Percentiles rank a stretch among this genome's conserved stretches.
These are phyloP conservation scores for Crinitomyces ghanaensis DNA, from an alignment of 805 yeast species.

Conservation along the genomic window DNA sequence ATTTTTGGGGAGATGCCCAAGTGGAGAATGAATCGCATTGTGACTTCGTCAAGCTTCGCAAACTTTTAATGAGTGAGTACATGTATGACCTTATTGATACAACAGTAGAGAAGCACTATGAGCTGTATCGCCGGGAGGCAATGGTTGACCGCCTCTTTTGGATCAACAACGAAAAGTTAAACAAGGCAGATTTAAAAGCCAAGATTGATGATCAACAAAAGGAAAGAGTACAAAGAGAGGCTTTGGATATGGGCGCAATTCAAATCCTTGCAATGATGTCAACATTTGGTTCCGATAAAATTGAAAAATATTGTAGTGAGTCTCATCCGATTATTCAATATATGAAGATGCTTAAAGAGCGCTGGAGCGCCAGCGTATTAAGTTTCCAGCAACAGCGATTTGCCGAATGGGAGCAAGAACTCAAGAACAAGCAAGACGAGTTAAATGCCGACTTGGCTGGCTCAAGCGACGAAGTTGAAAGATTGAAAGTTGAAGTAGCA, in stretches of 20 bases:
- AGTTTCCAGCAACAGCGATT: conserved; percentile 85
- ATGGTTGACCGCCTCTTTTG: conserved; percentile 19
- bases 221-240: not conserved
- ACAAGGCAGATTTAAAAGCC: conserved; percentile 2
- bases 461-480: not conserved
- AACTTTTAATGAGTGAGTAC: conserved; percentile 67
- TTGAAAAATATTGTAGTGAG: conserved; percentile 1
- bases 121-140: conserved; percentile 43
- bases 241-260: conserved; percentile 11
- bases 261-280: conserved; percentile 10
- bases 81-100: conserved; percentile 71
- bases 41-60: conserved; percentile 78
- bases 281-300: conserved; percentile 7
- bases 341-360: conserved; percentile 24
- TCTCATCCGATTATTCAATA: not conserved
- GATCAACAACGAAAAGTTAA: conserved; percentile 1
- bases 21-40: conserved; percentile 89
- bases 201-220: conserved; percentile 1
- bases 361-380: conserved; percentile 52
- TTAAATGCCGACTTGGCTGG: conserved; percentile 12
- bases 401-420: conserved; percentile 84
- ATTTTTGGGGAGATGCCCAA: conserved; percentile 96
- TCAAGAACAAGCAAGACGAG: conserved; percentile 22
- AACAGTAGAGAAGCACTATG: conserved; percentile 74
- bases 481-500: not conserved